Evolutionary conservation across 495 filamentous ascomycete species (phyloP).

Genomic region (Pseudoneurospora amorphoporcata): DNA sequence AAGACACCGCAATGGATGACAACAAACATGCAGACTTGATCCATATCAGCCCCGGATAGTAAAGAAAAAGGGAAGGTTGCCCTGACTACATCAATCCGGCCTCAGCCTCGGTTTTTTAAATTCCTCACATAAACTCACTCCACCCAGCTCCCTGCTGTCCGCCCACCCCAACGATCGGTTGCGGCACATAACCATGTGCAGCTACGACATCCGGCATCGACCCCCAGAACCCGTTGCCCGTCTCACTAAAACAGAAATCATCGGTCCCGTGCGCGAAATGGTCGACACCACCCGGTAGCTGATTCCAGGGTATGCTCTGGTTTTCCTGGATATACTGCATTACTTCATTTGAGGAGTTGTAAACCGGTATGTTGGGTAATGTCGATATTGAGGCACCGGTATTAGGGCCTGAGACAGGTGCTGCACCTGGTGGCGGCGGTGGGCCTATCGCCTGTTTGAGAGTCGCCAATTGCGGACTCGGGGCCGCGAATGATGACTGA

Average conservation of each 20-base stretch:
- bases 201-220: constrained; percentile 3
- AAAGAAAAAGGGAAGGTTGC: not conserved
- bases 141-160: not conserved
- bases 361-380: constrained; percentile 9
- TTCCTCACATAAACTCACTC: not conserved
- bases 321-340: constrained; percentile 20
- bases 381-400: not conserved
- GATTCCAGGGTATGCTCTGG: constrained; percentile 23
- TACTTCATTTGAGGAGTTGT: constrained; percentile 15
- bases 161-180: not conserved
- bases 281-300: constrained; percentile 28
- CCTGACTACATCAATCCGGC: not conserved
- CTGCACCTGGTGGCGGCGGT: constrained; percentile 5
- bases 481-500: constrained; percentile 8
- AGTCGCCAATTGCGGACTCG: constrained; percentile 8
- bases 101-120: not conserved
- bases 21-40: not conserved
- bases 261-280: constrained; percentile 32
- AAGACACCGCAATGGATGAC: not conserved
- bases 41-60: not conserved
- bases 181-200: not conserved
- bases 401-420: not conserved
- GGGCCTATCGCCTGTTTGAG: constrained; percentile 1
- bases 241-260: constrained; percentile 7
- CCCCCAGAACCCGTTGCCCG: constrained; percentile 19